phyloP scores from a whole-genome alignment of 2,329 filamentous ascomycete genomes.

The Xylaria sp. region DNA sequence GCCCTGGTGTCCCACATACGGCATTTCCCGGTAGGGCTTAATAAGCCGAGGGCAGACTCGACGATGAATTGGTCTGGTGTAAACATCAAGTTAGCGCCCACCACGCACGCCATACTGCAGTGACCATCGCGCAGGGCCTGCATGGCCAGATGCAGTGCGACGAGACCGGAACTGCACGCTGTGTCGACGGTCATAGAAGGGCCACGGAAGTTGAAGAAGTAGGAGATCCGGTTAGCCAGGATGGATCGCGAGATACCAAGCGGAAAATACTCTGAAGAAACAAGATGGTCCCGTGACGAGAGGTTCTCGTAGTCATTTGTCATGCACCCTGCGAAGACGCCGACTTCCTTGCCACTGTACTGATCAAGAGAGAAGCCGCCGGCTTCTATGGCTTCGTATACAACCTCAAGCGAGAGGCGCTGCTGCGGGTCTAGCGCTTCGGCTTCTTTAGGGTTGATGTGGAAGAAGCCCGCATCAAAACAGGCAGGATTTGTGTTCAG shows the following conservation, averaged over 20 bases:
- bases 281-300: conserved; percentile 46
- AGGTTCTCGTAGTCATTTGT: conserved; percentile 48
- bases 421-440: conserved; percentile 50
- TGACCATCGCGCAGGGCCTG: conserved; percentile 54
- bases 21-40: conserved; percentile 56
- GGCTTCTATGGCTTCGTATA: conserved; percentile 51
- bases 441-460: conserved; percentile 50
- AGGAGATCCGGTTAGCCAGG: conserved; percentile 53
- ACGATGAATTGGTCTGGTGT: conserved; percentile 56
- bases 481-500: conserved; percentile 42
- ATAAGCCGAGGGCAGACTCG: conserved; percentile 56
- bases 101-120: conserved; percentile 54
- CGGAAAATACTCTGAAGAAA: conserved; percentile 46
- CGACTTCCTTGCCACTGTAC: conserved; percentile 45
- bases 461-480: conserved; percentile 50
- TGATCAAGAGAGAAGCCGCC: conserved; percentile 45
- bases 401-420: conserved; percentile 49
- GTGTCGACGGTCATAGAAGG: conserved; percentile 55
- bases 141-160: conserved; percentile 53
- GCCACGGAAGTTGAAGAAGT: conserved; percentile 54
- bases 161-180: conserved; percentile 53
- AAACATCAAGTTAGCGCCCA: conserved; percentile 56
- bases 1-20: conserved; percentile 61
- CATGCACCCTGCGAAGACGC: conserved; percentile 50
- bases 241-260: conserved; percentile 50